These are phyloP conservation scores for Prunus campanulata DNA, from an alignment of 306 rosid genomes.

Conservation along the genomic window DNA sequence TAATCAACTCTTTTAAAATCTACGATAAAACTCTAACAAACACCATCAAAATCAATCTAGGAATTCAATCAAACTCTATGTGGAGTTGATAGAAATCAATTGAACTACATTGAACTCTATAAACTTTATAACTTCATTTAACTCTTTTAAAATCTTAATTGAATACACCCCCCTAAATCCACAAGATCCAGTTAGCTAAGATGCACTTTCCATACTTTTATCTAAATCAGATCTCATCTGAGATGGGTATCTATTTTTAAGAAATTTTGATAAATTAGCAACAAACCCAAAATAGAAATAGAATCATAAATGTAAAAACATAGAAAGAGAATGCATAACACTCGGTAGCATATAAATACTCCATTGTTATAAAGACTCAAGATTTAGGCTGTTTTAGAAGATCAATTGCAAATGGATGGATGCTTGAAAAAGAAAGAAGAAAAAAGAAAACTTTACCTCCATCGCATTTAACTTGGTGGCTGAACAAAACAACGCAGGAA, in stretches of 20 bases:
- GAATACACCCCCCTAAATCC: too few relatives aligned
- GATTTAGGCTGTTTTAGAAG: neutral
- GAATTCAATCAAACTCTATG: too few relatives aligned
- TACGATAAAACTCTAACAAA: too few relatives aligned
- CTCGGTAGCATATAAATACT: neutral
- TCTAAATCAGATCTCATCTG: constrained; percentile 38
- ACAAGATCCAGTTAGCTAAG: constrained; percentile 19
- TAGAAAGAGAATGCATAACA: too few relatives aligned
- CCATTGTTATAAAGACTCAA: neutral
- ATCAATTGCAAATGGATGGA: neutral
- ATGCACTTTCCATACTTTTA: neutral
- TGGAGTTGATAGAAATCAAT: too few relatives aligned
- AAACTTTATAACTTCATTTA: too few relatives aligned
- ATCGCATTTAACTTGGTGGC: constrained; percentile 44
- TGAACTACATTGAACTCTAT: too few relatives aligned
- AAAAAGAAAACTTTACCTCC: constrained; percentile 31
- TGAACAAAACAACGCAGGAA: constrained; percentile 44
- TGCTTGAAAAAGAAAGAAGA: neutral
- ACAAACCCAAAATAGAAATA: constrained; percentile 1
- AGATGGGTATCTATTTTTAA: neutral
- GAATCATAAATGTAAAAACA: neutral
- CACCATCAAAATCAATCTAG: too few relatives aligned
- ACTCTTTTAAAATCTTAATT: too few relatives aligned
- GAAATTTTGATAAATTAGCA: neutral
- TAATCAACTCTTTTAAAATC: too few relatives aligned